A percentile compares a stretch with the other conserved stretches of the same genome.
Evolutionary conservation across 129 eudicot genomes (phyloP).

Genomic region (Saussurea involucrata): DNA sequence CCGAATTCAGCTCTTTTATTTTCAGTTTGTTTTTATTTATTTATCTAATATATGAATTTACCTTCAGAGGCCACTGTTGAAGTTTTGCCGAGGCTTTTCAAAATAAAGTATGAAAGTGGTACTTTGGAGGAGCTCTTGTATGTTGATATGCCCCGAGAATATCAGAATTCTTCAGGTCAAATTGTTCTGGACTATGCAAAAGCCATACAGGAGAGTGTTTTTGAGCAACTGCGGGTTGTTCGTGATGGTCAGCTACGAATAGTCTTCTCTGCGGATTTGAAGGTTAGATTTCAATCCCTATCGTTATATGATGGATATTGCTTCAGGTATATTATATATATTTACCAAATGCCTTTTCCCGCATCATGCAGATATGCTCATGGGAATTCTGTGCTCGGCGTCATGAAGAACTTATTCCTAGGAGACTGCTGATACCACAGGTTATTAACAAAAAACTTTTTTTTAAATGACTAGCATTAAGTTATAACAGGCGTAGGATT

Average conservation of each 20-base stretch:
- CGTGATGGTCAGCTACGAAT: slow-evolving; percentile 96
- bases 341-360: not conserved
- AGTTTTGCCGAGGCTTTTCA: slow-evolving; percentile 94
- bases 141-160: slow-evolving; percentile 95
- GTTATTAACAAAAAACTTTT: slow-evolving; percentile 27
- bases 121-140: slow-evolving; percentile 92
- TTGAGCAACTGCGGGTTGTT: slow-evolving; percentile 98
- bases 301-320: not conserved
- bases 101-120: slow-evolving; percentile 97
- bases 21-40: not conserved
- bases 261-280: slow-evolving; percentile 87
- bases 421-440: slow-evolving; percentile 93
- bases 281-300: slow-evolving; percentile 40
- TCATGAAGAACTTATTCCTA: slow-evolving; percentile 96
- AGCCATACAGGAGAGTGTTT: slow-evolving; percentile 98
- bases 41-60: slow-evolving; percentile 18
- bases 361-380: slow-evolving; percentile 72
- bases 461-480: not conserved
- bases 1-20: not conserved
- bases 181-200: slow-evolving; percentile 95
- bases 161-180: slow-evolving; percentile 95
- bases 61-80: slow-evolving; percentile 90
- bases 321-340: slow-evolving; percentile 4
- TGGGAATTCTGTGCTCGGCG: slow-evolving; percentile 99
- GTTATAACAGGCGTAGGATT: not conserved